Conservation (phyloP, 2,329 filamentous ascomycete species). For the Ceratocystis ficicola region DNA sequence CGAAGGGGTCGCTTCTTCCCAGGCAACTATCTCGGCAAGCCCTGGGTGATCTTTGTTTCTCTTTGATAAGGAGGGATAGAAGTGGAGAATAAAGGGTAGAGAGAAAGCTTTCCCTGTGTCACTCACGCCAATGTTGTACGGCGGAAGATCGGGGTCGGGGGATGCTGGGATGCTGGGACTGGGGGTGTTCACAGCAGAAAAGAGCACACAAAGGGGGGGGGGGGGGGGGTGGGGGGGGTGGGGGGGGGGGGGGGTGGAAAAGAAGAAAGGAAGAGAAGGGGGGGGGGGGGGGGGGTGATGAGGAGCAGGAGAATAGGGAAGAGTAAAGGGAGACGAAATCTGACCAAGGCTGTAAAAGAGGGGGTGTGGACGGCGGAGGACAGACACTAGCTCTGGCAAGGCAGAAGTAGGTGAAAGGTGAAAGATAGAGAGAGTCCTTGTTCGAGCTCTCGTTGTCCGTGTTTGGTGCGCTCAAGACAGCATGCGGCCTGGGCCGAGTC, state of each 20-base stretch:
- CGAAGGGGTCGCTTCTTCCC: neutral
- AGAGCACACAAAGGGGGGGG: neutral
- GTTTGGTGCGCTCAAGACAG: neutral
- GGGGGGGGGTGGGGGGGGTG: neutral
- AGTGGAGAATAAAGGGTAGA: neutral
- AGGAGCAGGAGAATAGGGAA: neutral
- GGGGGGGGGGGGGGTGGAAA: neutral
- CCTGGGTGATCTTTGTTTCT: neutral
- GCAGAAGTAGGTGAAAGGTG: neutral
- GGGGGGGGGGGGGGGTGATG: neutral
- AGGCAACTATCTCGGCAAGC: neutral
- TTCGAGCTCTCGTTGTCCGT: neutral
- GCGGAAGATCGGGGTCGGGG: neutral
- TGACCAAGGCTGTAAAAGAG: neutral
- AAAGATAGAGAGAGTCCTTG: neutral
- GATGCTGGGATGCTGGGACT: neutral
- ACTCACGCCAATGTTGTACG: neutral
- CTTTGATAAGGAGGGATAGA: neutral
- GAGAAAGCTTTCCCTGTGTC: neutral
- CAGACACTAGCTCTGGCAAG: neutral
- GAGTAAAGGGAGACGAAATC: neutral
- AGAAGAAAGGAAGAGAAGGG: no score
- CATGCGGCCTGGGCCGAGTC: neutral
- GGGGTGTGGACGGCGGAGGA: neutral
- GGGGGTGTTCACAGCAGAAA: neutral